Base-by-base conservation (phyloP, 371 early-diverging fungal species). In the Apophysomyces variabilis region DNA sequence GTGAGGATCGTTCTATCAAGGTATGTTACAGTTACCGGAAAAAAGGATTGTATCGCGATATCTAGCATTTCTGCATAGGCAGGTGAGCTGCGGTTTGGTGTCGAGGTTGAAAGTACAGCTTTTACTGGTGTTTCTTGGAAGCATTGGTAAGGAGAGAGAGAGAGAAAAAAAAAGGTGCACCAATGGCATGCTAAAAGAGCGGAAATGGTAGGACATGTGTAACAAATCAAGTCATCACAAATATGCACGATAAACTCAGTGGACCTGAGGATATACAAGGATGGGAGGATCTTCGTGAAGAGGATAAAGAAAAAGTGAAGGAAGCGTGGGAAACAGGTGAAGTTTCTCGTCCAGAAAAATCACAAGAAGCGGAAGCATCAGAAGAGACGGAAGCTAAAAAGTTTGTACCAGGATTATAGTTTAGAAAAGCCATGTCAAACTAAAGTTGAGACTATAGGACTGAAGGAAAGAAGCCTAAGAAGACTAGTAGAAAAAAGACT, bases 31-130 rank as follows among this genome's bases (percentile, higher is more conserved):
- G 1, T 41, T 41, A 41, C 1, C 8, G 41, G 0, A 41, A 41
- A 41, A 13, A 7, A 5, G 38, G 18, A 11, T 57, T 66, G 18
- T 7, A 44, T 37, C 36, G 36, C 43, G 44, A 26, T 26, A 26
- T 3, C 0, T 26, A 26, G 32, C 3, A 26, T 26, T 0, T 26
- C 45, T 32, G 44, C 7, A 26, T 41, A 72, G 72, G 37, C 38
- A 38, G 72, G 68, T 12, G 72, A 72, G 44, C 45, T 72, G 2
- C 66, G 72, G 5, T 45, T 72, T 9, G 72, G 72, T 13, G 66
- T 63, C 8, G 64, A 68, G 37, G 47, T 68, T 16, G 66, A 68
- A 36, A 21, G 57, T 39, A 13, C 14, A 7, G 47, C 43, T 11
- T 56, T 61, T 16, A 39, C 46, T 7, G 62, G 65, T n/a, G 59